Evolutionary conservation across 495 filamentous ascomycete species (phyloP).

Genomic region (Penicillium coffeae): DNA sequence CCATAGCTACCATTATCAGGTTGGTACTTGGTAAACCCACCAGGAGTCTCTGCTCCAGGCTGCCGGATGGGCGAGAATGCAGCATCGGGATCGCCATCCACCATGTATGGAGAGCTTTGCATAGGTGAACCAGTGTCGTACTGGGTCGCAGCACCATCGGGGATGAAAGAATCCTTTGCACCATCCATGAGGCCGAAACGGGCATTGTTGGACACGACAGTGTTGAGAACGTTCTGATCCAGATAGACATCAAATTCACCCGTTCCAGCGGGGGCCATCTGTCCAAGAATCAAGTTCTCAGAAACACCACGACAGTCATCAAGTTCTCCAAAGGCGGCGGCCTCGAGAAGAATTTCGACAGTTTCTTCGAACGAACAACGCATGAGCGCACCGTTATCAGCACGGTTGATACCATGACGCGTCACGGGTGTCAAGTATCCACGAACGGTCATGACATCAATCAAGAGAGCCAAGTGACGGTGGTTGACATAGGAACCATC

Average conservation of each 20-base stretch:
- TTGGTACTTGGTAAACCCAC: conserved; percentile 66
- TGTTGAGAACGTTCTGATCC: conserved; percentile 92
- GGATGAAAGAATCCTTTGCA: conserved; percentile 61
- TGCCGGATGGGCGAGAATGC: conserved; percentile 87
- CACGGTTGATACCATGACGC: conserved; percentile 96
- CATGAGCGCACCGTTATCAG: conserved; percentile 97
- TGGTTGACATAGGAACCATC: conserved; percentile 99
- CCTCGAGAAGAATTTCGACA: conserved; percentile 94
- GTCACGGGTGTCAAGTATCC: conserved; percentile 93
- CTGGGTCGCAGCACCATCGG: conserved; percentile 86
- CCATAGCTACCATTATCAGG: conserved; percentile 46
- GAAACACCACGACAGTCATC: conserved; percentile 98
- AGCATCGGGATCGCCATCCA: conserved; percentile 74
- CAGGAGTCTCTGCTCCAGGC: conserved; percentile 67
- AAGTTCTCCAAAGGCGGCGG: conserved; percentile 87
- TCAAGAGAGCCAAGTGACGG: conserved; percentile 90
- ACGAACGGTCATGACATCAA: conserved; percentile 96
- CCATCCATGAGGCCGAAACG: conserved; percentile 73
- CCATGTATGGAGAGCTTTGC: conserved; percentile 69
- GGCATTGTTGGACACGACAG: conserved; percentile 85
- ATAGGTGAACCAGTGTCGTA: conserved; percentile 91
- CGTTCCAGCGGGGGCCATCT: conserved; percentile 93
- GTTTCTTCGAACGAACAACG: conserved; percentile 99
- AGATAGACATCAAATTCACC: conserved; percentile 89
- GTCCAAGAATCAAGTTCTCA: conserved; percentile 97